Evolutionary conservation across 805 yeast species (phyloP).

Genomic region (Candida bentonensis): DNA sequence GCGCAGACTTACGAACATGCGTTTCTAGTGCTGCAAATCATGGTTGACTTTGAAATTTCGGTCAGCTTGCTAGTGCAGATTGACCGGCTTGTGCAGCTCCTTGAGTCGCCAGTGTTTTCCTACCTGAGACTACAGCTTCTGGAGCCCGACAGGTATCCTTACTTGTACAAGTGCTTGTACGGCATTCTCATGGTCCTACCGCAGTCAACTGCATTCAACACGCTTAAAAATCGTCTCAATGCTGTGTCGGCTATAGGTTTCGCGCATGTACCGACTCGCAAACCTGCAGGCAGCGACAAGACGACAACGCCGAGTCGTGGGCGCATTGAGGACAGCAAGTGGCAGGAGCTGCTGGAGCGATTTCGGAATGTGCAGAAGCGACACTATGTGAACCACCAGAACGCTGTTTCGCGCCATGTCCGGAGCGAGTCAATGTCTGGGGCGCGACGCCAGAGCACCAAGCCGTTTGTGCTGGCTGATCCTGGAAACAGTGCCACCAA

Average conservation of each 20-base stretch:
- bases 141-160: constrained; percentile 73
- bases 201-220: constrained; percentile 80
- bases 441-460: constrained; percentile 15
- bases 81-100: constrained; percentile 75
- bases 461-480: too few relatives aligned
- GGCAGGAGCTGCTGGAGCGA: constrained; percentile 32
- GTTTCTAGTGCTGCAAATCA: constrained; percentile 61
- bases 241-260: constrained; percentile 31
- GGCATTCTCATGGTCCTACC: constrained; percentile 91
- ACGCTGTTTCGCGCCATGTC: neutral
- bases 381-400: neutral
- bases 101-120: constrained; percentile 88
- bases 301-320: constrained; percentile 6
- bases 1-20: constrained; percentile 85
- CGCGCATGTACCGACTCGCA: constrained; percentile 16
- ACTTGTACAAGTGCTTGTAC: constrained; percentile 71
- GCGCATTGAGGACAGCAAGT: constrained; percentile 15
- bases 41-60: constrained; percentile 71
- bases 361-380: constrained; percentile 35
- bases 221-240: constrained; percentile 60
- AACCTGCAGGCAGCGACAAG: constrained; percentile 7
- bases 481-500: too few relatives aligned
- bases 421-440: neutral
- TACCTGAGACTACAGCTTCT: constrained; percentile 75
- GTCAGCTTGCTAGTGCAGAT: constrained; percentile 71